phyloP scores from a whole-genome alignment of 768 basidiomycete species.

The Russula lepida region DNA sequence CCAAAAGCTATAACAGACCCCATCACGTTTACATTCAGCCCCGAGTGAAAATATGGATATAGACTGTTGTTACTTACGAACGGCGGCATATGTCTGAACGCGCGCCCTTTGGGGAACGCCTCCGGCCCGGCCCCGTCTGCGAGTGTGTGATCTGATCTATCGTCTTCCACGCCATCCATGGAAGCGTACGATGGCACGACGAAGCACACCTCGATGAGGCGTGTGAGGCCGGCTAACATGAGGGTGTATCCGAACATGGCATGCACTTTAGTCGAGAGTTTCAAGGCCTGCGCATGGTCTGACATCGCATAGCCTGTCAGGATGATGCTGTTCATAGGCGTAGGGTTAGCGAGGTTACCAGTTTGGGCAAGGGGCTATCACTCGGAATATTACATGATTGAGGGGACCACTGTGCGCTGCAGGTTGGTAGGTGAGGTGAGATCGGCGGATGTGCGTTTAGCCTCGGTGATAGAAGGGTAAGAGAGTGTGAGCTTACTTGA shows the following conservation, averaged over 20 bases:
- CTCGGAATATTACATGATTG: constrained; percentile 50
- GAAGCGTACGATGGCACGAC: constrained; percentile 36
- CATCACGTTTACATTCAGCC: constrained; percentile 54
- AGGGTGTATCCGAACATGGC: constrained; percentile 77
- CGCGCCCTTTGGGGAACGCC: constrained; percentile 30
- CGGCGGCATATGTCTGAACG: constrained; percentile 83
- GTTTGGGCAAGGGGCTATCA: constrained; percentile 3
- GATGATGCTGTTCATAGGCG: constrained; percentile 47
- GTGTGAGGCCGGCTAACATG: constrained; percentile 71
- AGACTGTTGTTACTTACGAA: constrained; percentile 54
- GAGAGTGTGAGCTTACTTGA: constrained; percentile 38
- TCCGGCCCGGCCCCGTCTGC: constrained; percentile 33
- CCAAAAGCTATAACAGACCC: constrained; percentile 23
- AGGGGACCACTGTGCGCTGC: constrained; percentile 73
- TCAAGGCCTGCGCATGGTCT: constrained; percentile 75
- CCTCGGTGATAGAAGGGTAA: constrained; percentile 1
- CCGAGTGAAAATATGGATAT: not conserved
- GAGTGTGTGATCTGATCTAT: constrained; percentile 59
- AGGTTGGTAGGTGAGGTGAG: not conserved
- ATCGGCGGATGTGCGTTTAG: not conserved
- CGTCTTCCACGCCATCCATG: constrained; percentile 39
- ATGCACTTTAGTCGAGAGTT: constrained; percentile 83
- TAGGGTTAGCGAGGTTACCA: not conserved
- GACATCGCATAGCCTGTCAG: constrained; percentile 95
- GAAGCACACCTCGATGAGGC: constrained; percentile 82